Base-by-base conservation (phyloP, 352 stramenopile species). In the Phytophthora fragariaefolia region DNA sequence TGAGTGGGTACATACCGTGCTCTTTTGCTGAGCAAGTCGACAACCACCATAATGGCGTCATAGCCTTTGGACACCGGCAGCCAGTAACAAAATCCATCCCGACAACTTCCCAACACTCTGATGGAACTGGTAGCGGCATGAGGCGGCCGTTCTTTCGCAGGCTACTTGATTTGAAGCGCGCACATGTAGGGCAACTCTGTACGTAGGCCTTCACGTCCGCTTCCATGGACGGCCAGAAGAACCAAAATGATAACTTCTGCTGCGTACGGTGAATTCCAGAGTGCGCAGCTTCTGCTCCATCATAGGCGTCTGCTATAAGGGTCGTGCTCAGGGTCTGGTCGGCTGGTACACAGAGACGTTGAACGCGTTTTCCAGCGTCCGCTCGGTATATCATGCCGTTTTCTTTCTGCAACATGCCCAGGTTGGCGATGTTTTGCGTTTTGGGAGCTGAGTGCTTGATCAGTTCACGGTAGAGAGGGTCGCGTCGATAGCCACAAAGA, bases 31-130 rank as follows among this genome's bases (percentile, higher is more conserved):
- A n/a, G n/a, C n/a, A n/a, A n/a, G n/a, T n/a, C n/a, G n/a, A 64
- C 24, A 15, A 32, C 34, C 0, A 57, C 34, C 3, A 57, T 6
- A 8, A 64, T 57, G 10, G 30, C 32, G 20, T 64, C 57, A 48
- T 34, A 64, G 15, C 46, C 56, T 3, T 26, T 17, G 1, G 32
- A 57, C 1, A 34, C 34, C 6, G 46, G 57, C 6, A 64, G 34
- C 57, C 46, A 12, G 57, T 64, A 1, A 64, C 24, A 34, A 57
- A 64, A 12, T 57, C 46, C 17, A 48, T 43, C 1, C 32, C 26
- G 17, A 45, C 36, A 9, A 20, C 10, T 22, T 64, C 34, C 46
- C 46, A 64, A 17, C 57, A 57, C 15, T 64, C 34, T 6, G 1
- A 2, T 22, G 57, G 57, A n/a, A 64, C 26, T 24, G 32, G 32